These are phyloP conservation scores for Acanthochlamys bracteata DNA, from an alignment of 106 monocot genomes.

Conservation along the genomic window DNA sequence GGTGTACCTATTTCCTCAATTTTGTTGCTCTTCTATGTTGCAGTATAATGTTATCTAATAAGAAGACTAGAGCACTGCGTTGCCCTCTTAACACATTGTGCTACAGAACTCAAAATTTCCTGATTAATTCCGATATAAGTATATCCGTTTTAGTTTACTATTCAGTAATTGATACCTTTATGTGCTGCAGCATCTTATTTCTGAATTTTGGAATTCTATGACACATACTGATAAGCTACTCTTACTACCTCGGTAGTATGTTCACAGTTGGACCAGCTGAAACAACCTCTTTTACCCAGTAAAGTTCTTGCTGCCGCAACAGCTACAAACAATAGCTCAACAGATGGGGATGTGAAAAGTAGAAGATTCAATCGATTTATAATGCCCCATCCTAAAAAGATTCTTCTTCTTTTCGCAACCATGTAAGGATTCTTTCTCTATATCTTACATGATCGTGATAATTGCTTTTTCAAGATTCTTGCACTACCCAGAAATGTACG, in stretches of 20 bases:
- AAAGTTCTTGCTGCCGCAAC: conserved; percentile 31
- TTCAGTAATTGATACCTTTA: too few species aligned
- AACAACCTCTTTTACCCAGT: conserved; percentile 46
- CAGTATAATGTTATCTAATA: too few species aligned
- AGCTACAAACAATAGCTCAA: conserved; percentile 25
- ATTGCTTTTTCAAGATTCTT: background rate
- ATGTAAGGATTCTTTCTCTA: conserved; percentile 34
- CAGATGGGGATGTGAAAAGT: conserved; percentile 56
- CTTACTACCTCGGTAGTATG: conserved; percentile 23
- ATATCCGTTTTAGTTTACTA: too few species aligned
- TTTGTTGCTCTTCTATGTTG: too few species aligned
- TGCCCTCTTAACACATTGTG: too few species aligned
- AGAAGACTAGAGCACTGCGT: too few species aligned
- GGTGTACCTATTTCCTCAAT: too few species aligned
- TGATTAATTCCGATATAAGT: too few species aligned
- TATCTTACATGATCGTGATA: background rate
- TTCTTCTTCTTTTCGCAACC: conserved; percentile 85
- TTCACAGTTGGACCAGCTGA: conserved; percentile 56
- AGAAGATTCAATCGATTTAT: conserved; percentile 47
- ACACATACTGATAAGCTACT: background rate
- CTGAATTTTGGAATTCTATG: background rate
- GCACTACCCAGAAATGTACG: too few species aligned
- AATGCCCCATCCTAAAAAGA: conserved; percentile 61
- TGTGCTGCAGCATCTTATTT: background rate
- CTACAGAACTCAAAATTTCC: too few species aligned